phyloP scores from a whole-genome alignment of 2,329 filamentous ascomycete genomes.

The Chaetomium sp. region DNA sequence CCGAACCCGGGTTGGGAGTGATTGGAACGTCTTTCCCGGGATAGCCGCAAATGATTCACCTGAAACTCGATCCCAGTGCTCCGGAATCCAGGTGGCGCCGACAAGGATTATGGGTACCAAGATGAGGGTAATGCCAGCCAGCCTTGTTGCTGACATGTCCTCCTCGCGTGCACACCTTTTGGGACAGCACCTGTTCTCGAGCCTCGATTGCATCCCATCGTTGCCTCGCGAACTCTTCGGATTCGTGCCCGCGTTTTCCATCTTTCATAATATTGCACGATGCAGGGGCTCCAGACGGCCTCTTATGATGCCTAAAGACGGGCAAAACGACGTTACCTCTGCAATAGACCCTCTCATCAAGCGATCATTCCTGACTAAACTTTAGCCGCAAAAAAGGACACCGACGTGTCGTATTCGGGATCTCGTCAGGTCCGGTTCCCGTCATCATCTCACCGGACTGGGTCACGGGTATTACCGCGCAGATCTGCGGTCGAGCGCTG shows the following conservation, averaged over 20 bases:
- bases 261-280: constrained; percentile 22
- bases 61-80: constrained; percentile 28
- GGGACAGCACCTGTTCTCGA: not conserved
- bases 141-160: constrained; percentile 14
- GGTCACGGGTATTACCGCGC: constrained; percentile 15
- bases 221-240: constrained; percentile 3
- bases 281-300: constrained; percentile 21
- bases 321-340: constrained; percentile 18
- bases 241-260: constrained; percentile 12
- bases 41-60: constrained; percentile 26
- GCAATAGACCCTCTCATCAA: constrained; percentile 15
- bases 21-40: constrained; percentile 18
- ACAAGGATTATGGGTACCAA: constrained; percentile 20
- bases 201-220: constrained; percentile 22
- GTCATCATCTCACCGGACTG: not conserved
- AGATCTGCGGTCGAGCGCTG: constrained; percentile 6
- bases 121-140: constrained; percentile 6
- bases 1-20: not conserved
- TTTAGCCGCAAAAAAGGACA: constrained; percentile 24
- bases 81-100: constrained; percentile 26
- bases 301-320: constrained; percentile 15
- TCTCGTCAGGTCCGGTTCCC: not conserved
- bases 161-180: not conserved
- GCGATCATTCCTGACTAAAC: constrained; percentile 15
- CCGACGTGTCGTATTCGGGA: not conserved